Evolutionary conservation across 2,329 filamentous ascomycete species (phyloP).

Genomic region (Boeremia exigua): DNA sequence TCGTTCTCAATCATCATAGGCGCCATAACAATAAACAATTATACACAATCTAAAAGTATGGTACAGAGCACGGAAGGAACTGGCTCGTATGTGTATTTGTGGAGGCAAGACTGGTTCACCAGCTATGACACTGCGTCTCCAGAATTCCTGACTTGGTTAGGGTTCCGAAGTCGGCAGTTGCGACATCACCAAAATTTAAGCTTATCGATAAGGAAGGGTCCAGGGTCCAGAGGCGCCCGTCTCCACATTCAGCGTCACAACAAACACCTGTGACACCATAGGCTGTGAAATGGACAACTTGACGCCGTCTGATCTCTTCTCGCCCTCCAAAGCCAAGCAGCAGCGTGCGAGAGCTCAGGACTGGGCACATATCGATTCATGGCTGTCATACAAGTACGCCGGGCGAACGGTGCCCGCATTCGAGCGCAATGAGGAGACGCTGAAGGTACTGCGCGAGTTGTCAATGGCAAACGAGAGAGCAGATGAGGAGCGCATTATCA

Average conservation of each 20-base stretch:
- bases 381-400: conserved; percentile 74
- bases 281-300: conserved; percentile 39
- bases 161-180: conserved; percentile 43
- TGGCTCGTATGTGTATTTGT: conserved; percentile 5
- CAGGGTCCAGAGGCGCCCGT: conserved; percentile 5
- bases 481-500: conserved; percentile 69
- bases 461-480: conserved; percentile 78
- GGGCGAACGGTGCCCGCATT: conserved; percentile 72
- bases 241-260: conserved; percentile 8
- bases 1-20: conserved; percentile 32
- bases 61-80: conserved; percentile 7
- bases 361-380: conserved; percentile 86
- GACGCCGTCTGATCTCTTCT: conserved; percentile 58
- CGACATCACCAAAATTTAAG: conserved; percentile 27
- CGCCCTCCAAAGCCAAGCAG: conserved; percentile 70
- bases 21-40: conserved; percentile 26
- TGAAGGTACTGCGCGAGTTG: conserved; percentile 75
- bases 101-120: conserved; percentile 13
- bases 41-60: conserved; percentile 2
- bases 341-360: conserved; percentile 85
- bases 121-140: conserved; percentile 11
- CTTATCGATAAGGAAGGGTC: conserved; percentile 41
- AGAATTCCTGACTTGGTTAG: conserved; percentile 17
- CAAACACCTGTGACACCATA: conserved; percentile 8
- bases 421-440: conserved; percentile 85